Base-by-base conservation (phyloP, 73 alveolate species). In the Paramecium sonneborni region DNA sequence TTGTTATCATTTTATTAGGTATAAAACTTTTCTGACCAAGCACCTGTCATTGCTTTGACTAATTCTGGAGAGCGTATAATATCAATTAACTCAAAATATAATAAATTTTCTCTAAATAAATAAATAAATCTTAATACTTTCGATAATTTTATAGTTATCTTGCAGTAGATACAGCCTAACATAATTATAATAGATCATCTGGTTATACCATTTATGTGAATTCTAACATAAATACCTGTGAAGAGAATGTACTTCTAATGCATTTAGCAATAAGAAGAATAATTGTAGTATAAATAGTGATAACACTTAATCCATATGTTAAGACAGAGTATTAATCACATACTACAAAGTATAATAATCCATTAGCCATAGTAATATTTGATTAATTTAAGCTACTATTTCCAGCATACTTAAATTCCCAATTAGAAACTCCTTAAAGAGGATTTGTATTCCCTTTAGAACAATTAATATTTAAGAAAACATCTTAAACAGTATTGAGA, bases 31-130 rank as follows among this genome's bases (percentile, higher is more conserved):
- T 79, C 90, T 21, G 87, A 87, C 92, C 97, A 92, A 38, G 98
- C 69, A 32, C 97, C 98, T 26, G 99, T 96, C 92, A 98, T 95
- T 88, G 93, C 95, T 92, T 98, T 98, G 55, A 96, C 88, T 57
- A 97, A 94, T 92, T 98, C 99, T 11, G 99, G 99, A 14, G 99
- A 96, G 76, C 99, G 93, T 96, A 98, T 86, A 37, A 98, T 94
- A 92, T 98, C 99, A 85, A 97, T 96, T 55, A 97, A 95, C 92
- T 96, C 95, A 92, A 93, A 97, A 93, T 97, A 98, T 91, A 97
- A 95, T 92, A 97, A 95, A 86, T 97, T 99, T 88, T 98, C 99
- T 92, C 98, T 95, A 74, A 28, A 20, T 5, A 12, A 34, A 76
- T 39, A 34, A 14, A 43, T 12, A 43, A 9, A 37, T 11, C 23